phyloP scores from a whole-genome alignment of 2,329 filamentous ascomycete genomes.

The Chaetomium sp. region DNA sequence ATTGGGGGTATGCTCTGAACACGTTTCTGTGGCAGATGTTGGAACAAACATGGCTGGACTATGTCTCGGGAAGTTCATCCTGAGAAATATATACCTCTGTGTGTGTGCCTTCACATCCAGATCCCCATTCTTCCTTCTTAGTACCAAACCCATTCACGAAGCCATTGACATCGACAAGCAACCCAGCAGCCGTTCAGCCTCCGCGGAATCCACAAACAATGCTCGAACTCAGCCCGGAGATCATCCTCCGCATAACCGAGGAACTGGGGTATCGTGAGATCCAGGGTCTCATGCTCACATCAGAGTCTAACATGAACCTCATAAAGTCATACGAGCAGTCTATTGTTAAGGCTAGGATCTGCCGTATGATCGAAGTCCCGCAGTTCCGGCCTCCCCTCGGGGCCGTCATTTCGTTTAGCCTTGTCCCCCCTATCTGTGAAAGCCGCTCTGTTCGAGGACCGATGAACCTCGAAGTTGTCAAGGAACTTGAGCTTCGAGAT shows the following conservation, averaged over 20 bases:
- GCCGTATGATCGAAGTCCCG: background rate
- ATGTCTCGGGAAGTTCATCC: background rate
- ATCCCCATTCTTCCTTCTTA: background rate
- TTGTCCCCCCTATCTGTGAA: too few relatives aligned
- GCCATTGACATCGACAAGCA: background rate
- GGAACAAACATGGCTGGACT: background rate
- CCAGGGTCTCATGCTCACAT: background rate
- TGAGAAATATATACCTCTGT: background rate
- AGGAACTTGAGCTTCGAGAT: background rate
- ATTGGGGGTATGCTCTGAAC: background rate
- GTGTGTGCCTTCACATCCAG: too few relatives aligned
- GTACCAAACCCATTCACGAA: background rate
- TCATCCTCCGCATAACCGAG: background rate
- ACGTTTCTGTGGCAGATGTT: background rate
- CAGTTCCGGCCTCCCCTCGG: background rate
- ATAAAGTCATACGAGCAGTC: background rate
- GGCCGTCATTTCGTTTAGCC: background rate
- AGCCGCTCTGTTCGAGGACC: background rate
- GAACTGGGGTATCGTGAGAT: background rate
- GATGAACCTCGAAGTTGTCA: background rate
- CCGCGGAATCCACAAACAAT: too few relatives aligned
- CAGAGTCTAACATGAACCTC: background rate
- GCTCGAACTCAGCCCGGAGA: background rate
- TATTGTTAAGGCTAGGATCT: background rate
- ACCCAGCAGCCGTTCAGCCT: background rate